Conservation (phyloP, 2,329 filamentous ascomycete genomes). For the Zasmidium angulare region DNA sequence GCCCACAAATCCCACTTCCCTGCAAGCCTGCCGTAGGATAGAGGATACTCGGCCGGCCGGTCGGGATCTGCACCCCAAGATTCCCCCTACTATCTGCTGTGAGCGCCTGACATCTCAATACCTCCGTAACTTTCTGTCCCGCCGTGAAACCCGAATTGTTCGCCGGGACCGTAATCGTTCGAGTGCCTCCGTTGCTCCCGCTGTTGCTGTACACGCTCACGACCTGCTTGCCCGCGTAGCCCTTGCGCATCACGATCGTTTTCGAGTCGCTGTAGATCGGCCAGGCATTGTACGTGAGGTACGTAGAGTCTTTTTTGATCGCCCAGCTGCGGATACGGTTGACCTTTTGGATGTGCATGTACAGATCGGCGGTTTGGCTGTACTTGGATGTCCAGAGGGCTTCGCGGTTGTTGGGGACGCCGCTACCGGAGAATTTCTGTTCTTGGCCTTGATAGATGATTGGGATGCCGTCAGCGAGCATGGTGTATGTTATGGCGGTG, state of each 20-base stretch:
- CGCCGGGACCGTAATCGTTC: conserved; percentile 30
- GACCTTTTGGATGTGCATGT: conserved; percentile 40
- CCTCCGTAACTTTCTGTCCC: conserved; percentile 35
- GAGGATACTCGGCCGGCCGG: conserved; percentile 15
- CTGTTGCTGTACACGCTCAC: conserved; percentile 35
- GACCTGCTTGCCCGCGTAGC: conserved; percentile 36
- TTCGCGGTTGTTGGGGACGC: conserved; percentile 38
- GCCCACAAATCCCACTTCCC: conserved; percentile 22
- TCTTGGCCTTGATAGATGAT: conserved; percentile 66
- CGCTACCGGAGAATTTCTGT: conserved; percentile 50
- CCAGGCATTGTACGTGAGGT: conserved; percentile 40
- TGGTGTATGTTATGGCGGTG: conserved; percentile 60
- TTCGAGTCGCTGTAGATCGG: conserved; percentile 40
- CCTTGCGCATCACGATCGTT: conserved; percentile 48
- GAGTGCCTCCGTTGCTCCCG: conserved; percentile 25
- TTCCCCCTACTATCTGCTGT: conserved; percentile 46
- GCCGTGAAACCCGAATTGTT: conserved; percentile 26
- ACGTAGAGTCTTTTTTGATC: conserved; percentile 38
- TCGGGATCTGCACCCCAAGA: conserved; percentile 30
- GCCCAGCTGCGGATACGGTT: conserved; percentile 52
- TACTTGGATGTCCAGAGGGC: conserved; percentile 40
- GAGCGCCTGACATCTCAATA: conserved; percentile 45
- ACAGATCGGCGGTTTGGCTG: conserved; percentile 40
- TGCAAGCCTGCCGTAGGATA: conserved; percentile 16
- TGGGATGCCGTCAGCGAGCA: conserved; percentile 61